Base-by-base conservation (phyloP, 352 stramenopile species). In the Phytophthora brassicae region DNA sequence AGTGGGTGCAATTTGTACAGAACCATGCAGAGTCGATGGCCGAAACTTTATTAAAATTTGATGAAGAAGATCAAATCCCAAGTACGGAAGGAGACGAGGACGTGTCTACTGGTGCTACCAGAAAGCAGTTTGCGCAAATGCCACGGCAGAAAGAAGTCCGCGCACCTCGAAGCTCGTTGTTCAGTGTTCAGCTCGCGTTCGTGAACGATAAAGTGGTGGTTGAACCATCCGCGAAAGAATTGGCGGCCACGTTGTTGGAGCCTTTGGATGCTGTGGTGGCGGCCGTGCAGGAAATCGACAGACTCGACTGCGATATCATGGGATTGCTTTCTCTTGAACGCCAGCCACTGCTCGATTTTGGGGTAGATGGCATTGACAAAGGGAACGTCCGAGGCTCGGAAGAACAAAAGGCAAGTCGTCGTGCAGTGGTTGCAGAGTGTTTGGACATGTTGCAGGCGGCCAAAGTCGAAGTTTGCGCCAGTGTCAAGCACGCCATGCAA, bases 241-340 rank as follows among this genome's bases (percentile, higher is more conserved):
- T 97, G 57, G 75, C 83, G 17, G 55, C 71, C 6, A 75, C 74
- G n/a, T 80, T 97, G 61, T 51, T 96, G 19, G 81, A 86, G 45
- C 75, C 85, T 6, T 73, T 97, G 8, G 88, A 97, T 47, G 76
- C 83, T 7, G 83, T 97, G 24, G 74, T 90, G 8, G 48, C 72
- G 2, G 79, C 82, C 14, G 72, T 97, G 0, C 77, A 93, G 41
- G 83, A 92, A 47, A 78, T 97, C 7, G 84, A 92, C 47, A 71
- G 79, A 14, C 80, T 98, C 22, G 92, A 98, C 64, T 82, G 76
- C 51, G 93, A 98, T 43, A 82, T 98, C 22, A 89, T 98, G 81
- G 95, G 84, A 6, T 68, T 98, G 14, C 69, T 98, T 9, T 72
- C 79, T 6, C 78, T 98, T 2, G 79, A 89, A 3, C 70, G 73